Percentiles rank a stretch among this genome's conserved stretches.
phyloP scores from a whole-genome alignment of 805 yeast species.

The Yueomyces sinensis region DNA sequence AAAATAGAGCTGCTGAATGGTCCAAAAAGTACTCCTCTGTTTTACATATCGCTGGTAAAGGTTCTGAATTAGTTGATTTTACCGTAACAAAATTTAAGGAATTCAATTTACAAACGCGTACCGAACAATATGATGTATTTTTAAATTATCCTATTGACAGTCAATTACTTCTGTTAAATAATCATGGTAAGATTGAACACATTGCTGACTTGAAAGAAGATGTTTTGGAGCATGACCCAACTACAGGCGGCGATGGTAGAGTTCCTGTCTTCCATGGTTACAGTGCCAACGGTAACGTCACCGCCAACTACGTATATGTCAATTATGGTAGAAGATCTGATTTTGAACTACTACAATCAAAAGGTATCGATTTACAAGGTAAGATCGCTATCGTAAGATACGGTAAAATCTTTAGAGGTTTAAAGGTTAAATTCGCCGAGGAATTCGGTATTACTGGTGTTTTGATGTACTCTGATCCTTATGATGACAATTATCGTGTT shows the following conservation, averaged over 20 bases:
- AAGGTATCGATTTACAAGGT: conserved; percentile 39
- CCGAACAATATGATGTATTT: conserved; percentile 49
- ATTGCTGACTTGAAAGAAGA: conserved; percentile 44
- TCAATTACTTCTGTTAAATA: conserved; percentile 31
- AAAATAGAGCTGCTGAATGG: conserved; percentile 39
- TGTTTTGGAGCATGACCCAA: conserved; percentile 36
- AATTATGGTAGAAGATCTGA: conserved; percentile 58
- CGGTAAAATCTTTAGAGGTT: conserved; percentile 55
- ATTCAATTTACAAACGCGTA: conserved; percentile 40
- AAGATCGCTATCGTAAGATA: conserved; percentile 57
- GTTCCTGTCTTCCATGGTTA: conserved; percentile 70
- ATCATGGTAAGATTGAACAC: conserved; percentile 24
- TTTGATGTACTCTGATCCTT: conserved; percentile 56
- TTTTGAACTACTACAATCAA: conserved; percentile 32
- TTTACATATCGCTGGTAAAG: conserved; percentile 49
- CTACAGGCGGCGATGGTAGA: conserved; percentile 29
- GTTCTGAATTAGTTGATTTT: conserved; percentile 38
- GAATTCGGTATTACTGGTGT: conserved; percentile 58
- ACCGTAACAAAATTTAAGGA: conserved; percentile 44
- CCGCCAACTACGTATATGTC: conserved; percentile 51
- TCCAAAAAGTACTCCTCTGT: conserved; percentile 35
- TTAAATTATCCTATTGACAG: conserved; percentile 50
- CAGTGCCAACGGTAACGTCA: conserved; percentile 63
- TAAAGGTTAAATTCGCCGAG: conserved; percentile 67
- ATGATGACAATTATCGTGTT: conserved; percentile 41